Percentiles rank a stretch among this genome's conserved stretches.
Evolutionary conservation across 805 yeast genomes (phyloP).

Genomic region (Candida lessepsii): DNA sequence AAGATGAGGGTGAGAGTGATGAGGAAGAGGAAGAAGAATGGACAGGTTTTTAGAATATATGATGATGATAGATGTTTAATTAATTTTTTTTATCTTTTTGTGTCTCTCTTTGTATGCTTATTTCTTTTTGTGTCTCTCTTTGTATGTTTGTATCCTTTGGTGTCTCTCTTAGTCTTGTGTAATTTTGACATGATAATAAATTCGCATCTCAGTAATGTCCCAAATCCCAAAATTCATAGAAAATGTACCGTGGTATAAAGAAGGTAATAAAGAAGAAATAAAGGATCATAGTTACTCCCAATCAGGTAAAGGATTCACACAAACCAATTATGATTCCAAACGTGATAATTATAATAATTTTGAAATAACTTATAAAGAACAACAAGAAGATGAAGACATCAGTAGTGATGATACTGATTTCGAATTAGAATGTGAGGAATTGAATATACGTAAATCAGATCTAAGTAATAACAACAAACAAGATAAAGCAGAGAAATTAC

Average conservation of each 20-base stretch:
- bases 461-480: slow-evolving; percentile 25
- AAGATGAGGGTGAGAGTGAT: slow-evolving; percentile 20
- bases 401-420: slow-evolving; percentile 30
- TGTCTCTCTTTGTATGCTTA: neutral
- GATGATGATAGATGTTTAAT: too few species aligned
- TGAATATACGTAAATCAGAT: slow-evolving; percentile 29
- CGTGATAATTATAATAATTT: slow-evolving; percentile 84
- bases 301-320: slow-evolving; percentile 56
- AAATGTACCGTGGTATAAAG: slow-evolving; percentile 39
- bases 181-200: too few species aligned
- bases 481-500: slow-evolving; percentile 40
- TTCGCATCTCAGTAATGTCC: too few species aligned
- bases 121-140: neutral
- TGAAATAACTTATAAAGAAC: slow-evolving; percentile 50
- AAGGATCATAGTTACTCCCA: slow-evolving; percentile 50
- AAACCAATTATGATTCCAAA: slow-evolving; percentile 62
- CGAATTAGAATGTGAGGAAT: slow-evolving; percentile 35
- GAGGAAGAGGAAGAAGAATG: slow-evolving; percentile 28
- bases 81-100: neutral
- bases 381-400: slow-evolving; percentile 33
- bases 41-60: slow-evolving; percentile 35
- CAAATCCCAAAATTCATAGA: slow-evolving; percentile 42
- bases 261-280: slow-evolving; percentile 14
- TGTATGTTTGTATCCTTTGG: neutral
- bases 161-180: neutral